These are phyloP conservation scores for Eucalyptus erythrocorys DNA, from an alignment of 345 rosid species.

Conservation along the genomic window DNA sequence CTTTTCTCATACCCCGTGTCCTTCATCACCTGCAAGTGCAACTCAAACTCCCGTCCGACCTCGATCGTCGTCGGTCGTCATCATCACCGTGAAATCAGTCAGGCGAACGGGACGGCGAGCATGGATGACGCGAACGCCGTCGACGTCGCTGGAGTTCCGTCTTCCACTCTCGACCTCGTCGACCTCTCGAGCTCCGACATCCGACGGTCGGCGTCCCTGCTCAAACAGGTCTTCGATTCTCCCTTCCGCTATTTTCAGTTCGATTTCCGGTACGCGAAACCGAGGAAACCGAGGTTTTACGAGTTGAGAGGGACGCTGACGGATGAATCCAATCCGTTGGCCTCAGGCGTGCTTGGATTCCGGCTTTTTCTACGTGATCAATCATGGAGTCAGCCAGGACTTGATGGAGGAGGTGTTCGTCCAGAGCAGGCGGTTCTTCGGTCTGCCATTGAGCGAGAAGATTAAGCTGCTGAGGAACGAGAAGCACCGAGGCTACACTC, in stretches of 20 bases:
- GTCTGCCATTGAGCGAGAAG: constrained; percentile 39
- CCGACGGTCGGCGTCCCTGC: constrained; percentile 19
- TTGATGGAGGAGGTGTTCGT: constrained; percentile 46
- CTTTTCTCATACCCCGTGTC: too few relatives aligned
- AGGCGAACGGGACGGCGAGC: background rate
- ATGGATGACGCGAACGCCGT: background rate
- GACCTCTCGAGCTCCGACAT: constrained; percentile 34
- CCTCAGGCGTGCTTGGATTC: constrained; percentile 63
- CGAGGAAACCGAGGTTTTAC: fast-evolving
- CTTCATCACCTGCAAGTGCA: too few relatives aligned
- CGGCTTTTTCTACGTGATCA: constrained; percentile 69
- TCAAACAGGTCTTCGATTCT: constrained; percentile 23
- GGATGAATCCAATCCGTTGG: background rate
- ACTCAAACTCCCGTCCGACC: too few relatives aligned
- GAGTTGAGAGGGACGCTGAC: background rate
- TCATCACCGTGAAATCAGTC: background rate
- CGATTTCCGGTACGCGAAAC: background rate
- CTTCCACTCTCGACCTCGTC: constrained; percentile 22
- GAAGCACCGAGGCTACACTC: constrained; percentile 66
- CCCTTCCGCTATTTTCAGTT: background rate
- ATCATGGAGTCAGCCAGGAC: constrained; percentile 60
- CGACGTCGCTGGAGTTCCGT: constrained; percentile 1
- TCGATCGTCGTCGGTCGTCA: background rate
- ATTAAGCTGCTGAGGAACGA: constrained; percentile 58
- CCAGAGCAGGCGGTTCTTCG: constrained; percentile 48